phyloP scores from a whole-genome alignment of 371 early-diverging fungal genomes.

The Dinochytrium kinnereticum region DNA sequence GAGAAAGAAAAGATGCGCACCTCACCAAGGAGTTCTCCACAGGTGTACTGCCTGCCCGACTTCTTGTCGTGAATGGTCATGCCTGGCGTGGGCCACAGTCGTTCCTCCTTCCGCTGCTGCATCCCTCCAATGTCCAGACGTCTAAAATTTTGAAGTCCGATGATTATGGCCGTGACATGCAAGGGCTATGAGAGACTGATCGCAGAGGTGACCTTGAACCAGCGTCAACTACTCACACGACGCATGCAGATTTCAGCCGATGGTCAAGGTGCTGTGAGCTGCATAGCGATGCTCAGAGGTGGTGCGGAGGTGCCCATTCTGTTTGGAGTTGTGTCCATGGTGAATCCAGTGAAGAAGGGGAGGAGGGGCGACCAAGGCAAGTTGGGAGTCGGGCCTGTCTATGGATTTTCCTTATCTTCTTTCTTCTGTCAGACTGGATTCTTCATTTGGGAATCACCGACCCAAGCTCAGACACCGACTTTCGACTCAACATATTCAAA shows the following conservation, averaged over 20 bases:
- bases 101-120: not conserved
- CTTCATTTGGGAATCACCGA: not conserved
- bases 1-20: slow-evolving; percentile 30
- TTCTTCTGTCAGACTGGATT: not conserved
- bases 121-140: not conserved
- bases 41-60: slow-evolving; percentile 27
- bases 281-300: not conserved
- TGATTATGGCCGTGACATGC: too few relatives aligned
- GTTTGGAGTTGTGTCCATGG: not conserved
- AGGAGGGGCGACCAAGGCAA: not conserved
- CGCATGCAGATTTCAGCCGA: too few relatives aligned
- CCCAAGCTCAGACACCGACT: not conserved
- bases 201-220: too few relatives aligned
- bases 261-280: too few relatives aligned
- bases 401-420: not conserved
- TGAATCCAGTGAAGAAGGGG: not conserved
- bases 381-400: not conserved
- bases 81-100: not conserved
- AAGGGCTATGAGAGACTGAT: too few relatives aligned
- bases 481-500: not conserved
- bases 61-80: slow-evolving; percentile 39
- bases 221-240: too few relatives aligned
- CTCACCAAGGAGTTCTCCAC: slow-evolving; percentile 56
- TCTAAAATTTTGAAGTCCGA: not conserved
- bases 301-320: not conserved